phyloP scores from a whole-genome alignment of 345 rosid species.

The Odontarrhena argentea region DNA sequence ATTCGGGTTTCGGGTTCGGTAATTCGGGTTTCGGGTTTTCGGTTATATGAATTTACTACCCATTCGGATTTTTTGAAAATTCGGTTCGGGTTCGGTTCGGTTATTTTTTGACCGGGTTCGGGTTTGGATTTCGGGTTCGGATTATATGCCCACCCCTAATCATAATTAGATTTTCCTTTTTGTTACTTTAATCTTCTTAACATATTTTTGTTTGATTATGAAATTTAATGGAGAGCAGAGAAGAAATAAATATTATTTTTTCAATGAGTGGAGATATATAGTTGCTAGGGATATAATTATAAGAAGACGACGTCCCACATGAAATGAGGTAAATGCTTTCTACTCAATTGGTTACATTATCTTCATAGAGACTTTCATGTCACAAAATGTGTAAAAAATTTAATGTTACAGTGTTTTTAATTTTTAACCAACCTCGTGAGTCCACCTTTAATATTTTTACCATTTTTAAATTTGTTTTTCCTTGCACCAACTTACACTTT shows the following conservation, averaged over 20 bases:
- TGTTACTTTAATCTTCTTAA: too few relatives aligned
- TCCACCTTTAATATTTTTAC: constrained; percentile 26
- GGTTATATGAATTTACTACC: too few relatives aligned
- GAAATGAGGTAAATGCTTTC: constrained; percentile 74
- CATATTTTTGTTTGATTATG: too few relatives aligned
- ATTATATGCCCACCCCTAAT: too few relatives aligned
- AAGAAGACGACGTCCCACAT: constrained; percentile 58
- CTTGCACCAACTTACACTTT: constrained; percentile 11
- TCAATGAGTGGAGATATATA: neutral
- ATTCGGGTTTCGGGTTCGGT: too few relatives aligned
- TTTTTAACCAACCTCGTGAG: constrained; percentile 64
- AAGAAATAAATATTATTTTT: neutral
- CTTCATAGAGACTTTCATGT: constrained; percentile 37
- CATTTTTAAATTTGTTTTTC: neutral
- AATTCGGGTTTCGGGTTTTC: too few relatives aligned
- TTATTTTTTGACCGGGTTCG: too few relatives aligned
- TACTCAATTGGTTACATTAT: constrained; percentile 31
- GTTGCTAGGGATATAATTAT: constrained; percentile 28
- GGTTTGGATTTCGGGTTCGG: too few relatives aligned
- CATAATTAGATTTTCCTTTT: too few relatives aligned
- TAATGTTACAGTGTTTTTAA: constrained; percentile 30
- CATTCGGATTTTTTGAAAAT: too few relatives aligned
- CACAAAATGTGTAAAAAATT: constrained; percentile 31
- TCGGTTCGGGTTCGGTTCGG: too few relatives aligned
- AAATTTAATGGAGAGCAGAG: too few relatives aligned